phyloP scores from a whole-genome alignment of 73 alveolate species.

The Tetrahymena malaccensis region DNA sequence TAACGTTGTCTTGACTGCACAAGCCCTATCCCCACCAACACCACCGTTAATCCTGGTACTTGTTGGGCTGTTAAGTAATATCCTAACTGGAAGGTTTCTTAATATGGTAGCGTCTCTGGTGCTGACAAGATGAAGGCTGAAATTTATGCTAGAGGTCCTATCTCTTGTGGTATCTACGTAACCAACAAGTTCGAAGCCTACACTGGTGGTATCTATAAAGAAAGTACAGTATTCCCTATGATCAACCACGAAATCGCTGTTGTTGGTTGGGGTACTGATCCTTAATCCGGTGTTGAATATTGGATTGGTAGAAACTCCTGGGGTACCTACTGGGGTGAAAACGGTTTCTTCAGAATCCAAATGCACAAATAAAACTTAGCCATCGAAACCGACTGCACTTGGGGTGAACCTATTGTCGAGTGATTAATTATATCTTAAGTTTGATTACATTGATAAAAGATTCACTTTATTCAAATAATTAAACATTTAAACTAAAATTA shows the following conservation, averaged over 20 bases:
- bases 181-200: slow-evolving; percentile 53
- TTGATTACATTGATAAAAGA: neutral
- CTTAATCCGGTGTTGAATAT: slow-evolving; percentile 58
- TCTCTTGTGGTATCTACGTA: slow-evolving; percentile 65
- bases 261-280: slow-evolving; percentile 84
- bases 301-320: slow-evolving; percentile 86
- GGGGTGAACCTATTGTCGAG: neutral
- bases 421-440: neutral
- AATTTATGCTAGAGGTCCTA: slow-evolving; percentile 64
- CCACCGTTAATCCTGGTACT: slow-evolving; percentile 39
- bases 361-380: slow-evolving; percentile 62
- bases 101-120: slow-evolving; percentile 51
- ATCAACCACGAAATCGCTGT: slow-evolving; percentile 60
- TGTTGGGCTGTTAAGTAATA: slow-evolving; percentile 51
- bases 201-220: slow-evolving; percentile 70
- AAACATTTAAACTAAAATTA: no score
- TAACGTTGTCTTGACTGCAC: slow-evolving; percentile 56
- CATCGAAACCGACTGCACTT: slow-evolving; percentile 51
- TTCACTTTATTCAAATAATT: neutral
- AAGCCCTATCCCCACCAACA: slow-evolving; percentile 39
- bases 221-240: slow-evolving; percentile 5
- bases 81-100: slow-evolving; percentile 43
- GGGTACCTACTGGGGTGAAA: slow-evolving; percentile 95
- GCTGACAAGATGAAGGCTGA: slow-evolving; percentile 65
- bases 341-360: slow-evolving; percentile 74